Evolutionary conservation across 306 rosid genomes (phyloP).

Genomic region (barrel medic (Medicago truncatula)): DNA sequence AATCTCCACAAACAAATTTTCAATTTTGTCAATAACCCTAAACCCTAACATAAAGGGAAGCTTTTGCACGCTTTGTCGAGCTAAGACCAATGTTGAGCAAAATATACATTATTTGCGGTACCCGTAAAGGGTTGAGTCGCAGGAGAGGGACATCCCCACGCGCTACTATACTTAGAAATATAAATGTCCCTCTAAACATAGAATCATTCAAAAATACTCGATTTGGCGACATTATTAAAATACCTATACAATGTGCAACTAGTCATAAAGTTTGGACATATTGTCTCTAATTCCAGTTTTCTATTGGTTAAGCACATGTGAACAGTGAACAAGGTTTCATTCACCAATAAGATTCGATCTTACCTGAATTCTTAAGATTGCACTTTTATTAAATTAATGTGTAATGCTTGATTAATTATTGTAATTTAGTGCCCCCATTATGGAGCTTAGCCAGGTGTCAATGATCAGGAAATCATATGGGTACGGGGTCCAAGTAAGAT

Average conservation of each 20-base stretch:
- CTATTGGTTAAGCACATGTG: slow-evolving; percentile 64
- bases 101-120: slow-evolving; percentile 29
- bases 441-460: slow-evolving; percentile 68
- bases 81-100: slow-evolving; percentile 36
- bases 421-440: slow-evolving; percentile 17
- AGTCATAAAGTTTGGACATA: slow-evolving; percentile 46
- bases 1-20: no score
- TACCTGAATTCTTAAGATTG: slow-evolving; percentile 21
- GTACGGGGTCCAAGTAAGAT: slow-evolving; percentile 50
- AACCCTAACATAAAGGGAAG: neutral
- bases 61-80: neutral
- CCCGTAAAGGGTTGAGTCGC: slow-evolving; percentile 38
- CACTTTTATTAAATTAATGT: slow-evolving; percentile 45
- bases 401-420: slow-evolving; percentile 27
- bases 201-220: slow-evolving; percentile 29
- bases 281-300: slow-evolving; percentile 49
- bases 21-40: no score
- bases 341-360: slow-evolving; percentile 73
- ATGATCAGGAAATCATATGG: slow-evolving; percentile 64
- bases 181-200: neutral
- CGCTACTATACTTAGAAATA: slow-evolving; percentile 41
- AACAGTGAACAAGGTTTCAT: slow-evolving; percentile 49
- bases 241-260: slow-evolving; percentile 21
- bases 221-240: slow-evolving; percentile 34
- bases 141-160: slow-evolving; percentile 41